Evolutionary conservation across 108 stramenopile species (phyloP), one percentile per base, ranked within the genome.

Genomic region (Parietichytrium sp.): DNA sequence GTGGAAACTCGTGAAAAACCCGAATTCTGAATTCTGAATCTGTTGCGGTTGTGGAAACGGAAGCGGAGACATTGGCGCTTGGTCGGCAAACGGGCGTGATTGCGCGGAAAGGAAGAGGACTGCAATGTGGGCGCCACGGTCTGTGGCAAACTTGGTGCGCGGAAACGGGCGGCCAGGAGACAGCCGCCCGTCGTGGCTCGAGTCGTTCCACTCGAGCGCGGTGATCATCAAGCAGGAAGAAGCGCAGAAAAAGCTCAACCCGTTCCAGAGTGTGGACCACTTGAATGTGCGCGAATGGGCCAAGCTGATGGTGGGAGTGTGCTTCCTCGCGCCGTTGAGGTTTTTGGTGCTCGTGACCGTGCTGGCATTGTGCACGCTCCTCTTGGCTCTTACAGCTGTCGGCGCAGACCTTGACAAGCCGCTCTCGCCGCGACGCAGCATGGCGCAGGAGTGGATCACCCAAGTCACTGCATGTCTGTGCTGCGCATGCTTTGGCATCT

Each of bases 401-500:
- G 61, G 61, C 29, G 61, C 61, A 6, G 61, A 72, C 42, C 10
- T 72, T 25, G 20, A 16, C 8, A 72, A 72, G 42, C 61, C 61
- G 33, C 61, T 72, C 8, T 72, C 61, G 20, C 61, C 61, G 42
- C 42, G 61, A 6, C 36, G 61, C 10, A 42, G 61, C 8, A 45
- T 72, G 10, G 61, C 61, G 42, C 61, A 72, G 42, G 38, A 72
- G 20, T 15, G 12, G 1, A 72, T 72, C 61, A 45, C 61, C 38
- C 38, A 33, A 16, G 33, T 72, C 42, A 45, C 38, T 42, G 61
- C 38, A n/a, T 72, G 45, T 25, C 61, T 72, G 3, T 45, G 36
- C 33, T 72, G 61, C 42, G 61, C 61, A n/a, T 72, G 61, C 61
- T 45, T 72, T 33, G 61, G 61, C 20, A 42, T 72, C 42, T 72